Evolutionary conservation across 148 eudicot species (phyloP).

Genomic region (Camellia japonica): DNA sequence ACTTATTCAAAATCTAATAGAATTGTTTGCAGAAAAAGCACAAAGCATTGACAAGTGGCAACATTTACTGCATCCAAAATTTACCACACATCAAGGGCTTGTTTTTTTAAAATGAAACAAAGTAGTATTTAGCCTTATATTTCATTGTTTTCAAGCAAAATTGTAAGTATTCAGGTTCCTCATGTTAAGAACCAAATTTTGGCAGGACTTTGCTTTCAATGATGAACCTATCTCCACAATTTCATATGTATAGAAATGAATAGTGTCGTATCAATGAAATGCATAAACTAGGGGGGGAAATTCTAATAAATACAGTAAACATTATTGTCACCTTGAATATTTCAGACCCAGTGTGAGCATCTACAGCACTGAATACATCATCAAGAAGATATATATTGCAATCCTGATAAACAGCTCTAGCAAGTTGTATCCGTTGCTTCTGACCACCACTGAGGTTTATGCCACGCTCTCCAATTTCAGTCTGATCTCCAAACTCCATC

Average conservation of each 20-base stretch:
- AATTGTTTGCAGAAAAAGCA: background rate
- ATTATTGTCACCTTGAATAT: constrained; percentile 66
- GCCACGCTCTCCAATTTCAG: constrained; percentile 98
- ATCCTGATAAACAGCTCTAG: constrained; percentile 94
- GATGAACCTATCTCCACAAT: background rate
- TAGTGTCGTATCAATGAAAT: background rate
- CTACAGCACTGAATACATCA: constrained; percentile 93
- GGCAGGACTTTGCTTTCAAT: background rate
- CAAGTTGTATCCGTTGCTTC: constrained; percentile 91
- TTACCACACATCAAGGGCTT: background rate
- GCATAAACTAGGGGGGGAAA: background rate
- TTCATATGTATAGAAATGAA: background rate
- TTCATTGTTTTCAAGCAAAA: background rate
- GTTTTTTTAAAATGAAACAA: background rate
- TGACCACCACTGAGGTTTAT: constrained; percentile 98
- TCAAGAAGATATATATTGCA: constrained; percentile 95
- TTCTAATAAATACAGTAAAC: background rate
- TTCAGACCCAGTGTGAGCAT: constrained; percentile 96
- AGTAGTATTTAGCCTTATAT: background rate
- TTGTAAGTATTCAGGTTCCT: background rate
- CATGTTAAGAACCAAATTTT: background rate
- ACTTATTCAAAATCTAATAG: background rate
- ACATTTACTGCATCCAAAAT: background rate
- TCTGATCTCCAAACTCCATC: constrained; percentile 97
- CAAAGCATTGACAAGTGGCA: background rate